Base-by-base conservation (phyloP, 176 grass and related monocot species). In the Aegilops umbellulata region DNA sequence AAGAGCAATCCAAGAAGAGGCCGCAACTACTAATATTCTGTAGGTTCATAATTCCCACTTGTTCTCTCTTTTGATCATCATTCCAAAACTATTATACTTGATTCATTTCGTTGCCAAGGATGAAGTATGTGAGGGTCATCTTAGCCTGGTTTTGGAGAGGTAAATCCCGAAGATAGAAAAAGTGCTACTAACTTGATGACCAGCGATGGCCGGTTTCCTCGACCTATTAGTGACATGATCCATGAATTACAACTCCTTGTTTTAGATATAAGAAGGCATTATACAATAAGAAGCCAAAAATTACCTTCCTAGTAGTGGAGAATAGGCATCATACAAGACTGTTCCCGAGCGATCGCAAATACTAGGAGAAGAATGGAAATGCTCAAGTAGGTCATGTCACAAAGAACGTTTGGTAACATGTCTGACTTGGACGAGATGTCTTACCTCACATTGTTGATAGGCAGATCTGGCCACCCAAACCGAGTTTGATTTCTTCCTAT, bases 261-360 rank as follows among this genome's bases (percentile, higher is more conserved):
- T 81, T 70, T 67, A 88, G 93, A 88, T 93, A 13, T 98, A 93
- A 93, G 89, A 90, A 88, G 74, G 22, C 82, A 12, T 74, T 93
- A 22, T 92, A 90, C 82, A 65, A 51, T 30, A 67, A 90, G 55
- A 74, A 84, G 62, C 91, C 91, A 30, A 26, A 69, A 3, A 87
- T 98, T 47, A 95, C 93, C 60, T 98, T 98, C 68, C 85, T 93
- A 70, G 85, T 93, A 17, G 93, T 98, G 67, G 91, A 95, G 81
- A 98, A 95, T 69, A 88, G 95, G 72, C 91, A 98, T 19, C 91
- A 98, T 55, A 95, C 93, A 29, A 88, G 93, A 16, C 23, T 93
- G 7, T 93, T 92, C 68, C 88, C 85, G 55, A 58, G 62, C 20
- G 77, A 91, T 51, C 65, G 61, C 68, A 86, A 44, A 47, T 47